Evolutionary conservation across 1,139 yeast genomes (phyloP).

Genomic region (Tardiomyces depauwii): DNA sequence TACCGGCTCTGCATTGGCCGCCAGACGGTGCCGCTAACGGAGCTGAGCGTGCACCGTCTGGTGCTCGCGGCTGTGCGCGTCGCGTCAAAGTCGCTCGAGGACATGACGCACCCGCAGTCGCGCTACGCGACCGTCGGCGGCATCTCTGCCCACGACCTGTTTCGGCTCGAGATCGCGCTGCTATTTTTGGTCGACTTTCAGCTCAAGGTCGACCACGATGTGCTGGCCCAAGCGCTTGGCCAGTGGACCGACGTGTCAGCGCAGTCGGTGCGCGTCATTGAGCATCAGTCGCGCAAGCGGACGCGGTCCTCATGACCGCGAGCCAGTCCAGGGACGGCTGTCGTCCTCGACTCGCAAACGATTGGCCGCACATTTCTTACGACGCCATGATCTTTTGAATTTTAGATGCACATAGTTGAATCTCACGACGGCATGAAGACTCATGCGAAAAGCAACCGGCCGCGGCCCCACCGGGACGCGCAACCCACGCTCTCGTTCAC

Average conservation of each 20-base stretch:
- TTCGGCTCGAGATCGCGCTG: slow-evolving; percentile 37
- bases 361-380: no score
- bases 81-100: slow-evolving; percentile 42
- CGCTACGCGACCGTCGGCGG: slow-evolving; percentile 46
- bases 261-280: background rate
- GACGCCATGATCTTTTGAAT: no score
- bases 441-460: no score
- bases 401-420: no score
- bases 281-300: background rate
- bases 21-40: slow-evolving; percentile 28
- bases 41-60: slow-evolving; percentile 36
- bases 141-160: slow-evolving; percentile 32
- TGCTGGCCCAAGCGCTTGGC: slow-evolving; percentile 17
- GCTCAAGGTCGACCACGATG: slow-evolving; percentile 21
- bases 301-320: background rate
- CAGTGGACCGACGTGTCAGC: slow-evolving; percentile 6
- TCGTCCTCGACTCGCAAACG: no score
- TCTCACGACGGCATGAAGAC: no score
- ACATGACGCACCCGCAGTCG: slow-evolving; percentile 37
- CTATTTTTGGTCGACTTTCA: slow-evolving; percentile 30
- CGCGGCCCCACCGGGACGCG: no score
- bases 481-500: no score
- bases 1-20: slow-evolving; percentile 24
- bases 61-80: slow-evolving; percentile 38
- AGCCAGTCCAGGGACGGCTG: no score